phyloP scores from a whole-genome alignment of 2,329 filamentous ascomycete species.

The Pyricularia pennisetigena region DNA sequence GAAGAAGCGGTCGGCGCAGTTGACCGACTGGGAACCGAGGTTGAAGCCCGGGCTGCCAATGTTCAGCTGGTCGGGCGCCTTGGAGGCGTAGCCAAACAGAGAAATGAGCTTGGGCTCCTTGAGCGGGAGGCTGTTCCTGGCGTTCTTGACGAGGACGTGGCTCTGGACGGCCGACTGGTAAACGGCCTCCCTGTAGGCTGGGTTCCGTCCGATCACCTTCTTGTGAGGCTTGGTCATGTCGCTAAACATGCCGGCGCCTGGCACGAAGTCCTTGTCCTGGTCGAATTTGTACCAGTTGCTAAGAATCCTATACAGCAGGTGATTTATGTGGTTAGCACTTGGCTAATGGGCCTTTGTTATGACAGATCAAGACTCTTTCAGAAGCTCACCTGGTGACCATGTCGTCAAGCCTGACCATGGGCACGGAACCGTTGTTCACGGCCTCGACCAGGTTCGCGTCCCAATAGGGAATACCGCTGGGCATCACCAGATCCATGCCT shows the following conservation, averaged over 20 bases:
- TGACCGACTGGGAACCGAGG: slow-evolving; percentile 40
- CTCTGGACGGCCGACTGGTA: slow-evolving; percentile 46
- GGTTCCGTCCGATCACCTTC: slow-evolving; percentile 40
- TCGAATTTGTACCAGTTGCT: slow-evolving; percentile 49
- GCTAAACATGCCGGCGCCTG: slow-evolving; percentile 44
- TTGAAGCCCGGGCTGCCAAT: slow-evolving; percentile 53
- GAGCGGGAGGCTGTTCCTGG: slow-evolving; percentile 51
- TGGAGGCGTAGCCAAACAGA: slow-evolving; percentile 40
- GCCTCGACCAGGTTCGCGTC: slow-evolving; percentile 59
- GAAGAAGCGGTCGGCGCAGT: slow-evolving; percentile 29
- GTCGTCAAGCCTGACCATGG: slow-evolving; percentile 61
- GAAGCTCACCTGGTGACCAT: slow-evolving; percentile 33
- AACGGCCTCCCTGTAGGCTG: slow-evolving; percentile 24
- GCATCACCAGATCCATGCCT: slow-evolving; percentile 66
- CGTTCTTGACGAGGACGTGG: slow-evolving; percentile 73
- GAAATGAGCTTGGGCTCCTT: slow-evolving; percentile 41
- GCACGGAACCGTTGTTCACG: slow-evolving; percentile 64
- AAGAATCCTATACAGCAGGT: slow-evolving; percentile 19
- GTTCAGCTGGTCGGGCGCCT: slow-evolving; percentile 48
- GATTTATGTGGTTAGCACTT: neutral
- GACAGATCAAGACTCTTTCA: neutral
- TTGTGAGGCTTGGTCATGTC: slow-evolving; percentile 40
- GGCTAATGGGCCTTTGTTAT: neutral
- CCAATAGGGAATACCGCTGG: slow-evolving; percentile 30
- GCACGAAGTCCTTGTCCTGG: slow-evolving; percentile 28